A percentile compares a stretch with the other conserved stretches of the same genome.
Evolutionary conservation across 179 eudicot genomes (phyloP).

Genomic region (Dionaea muscipula): DNA sequence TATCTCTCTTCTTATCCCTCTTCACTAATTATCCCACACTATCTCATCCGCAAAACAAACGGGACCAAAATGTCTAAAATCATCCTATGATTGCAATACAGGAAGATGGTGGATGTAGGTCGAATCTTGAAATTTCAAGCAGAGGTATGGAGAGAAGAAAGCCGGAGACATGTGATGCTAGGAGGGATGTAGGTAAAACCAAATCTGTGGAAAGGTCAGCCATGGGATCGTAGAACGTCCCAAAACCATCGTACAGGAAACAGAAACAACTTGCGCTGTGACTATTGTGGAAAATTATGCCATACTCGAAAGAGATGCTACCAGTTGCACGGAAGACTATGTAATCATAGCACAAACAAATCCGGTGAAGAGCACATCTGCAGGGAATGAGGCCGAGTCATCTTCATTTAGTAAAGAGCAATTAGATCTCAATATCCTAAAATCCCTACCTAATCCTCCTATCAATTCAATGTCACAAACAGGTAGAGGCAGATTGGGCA

Average conservation of each 20-base stretch:
- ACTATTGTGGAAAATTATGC: not conserved
- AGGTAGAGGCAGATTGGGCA: not conserved
- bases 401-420: slow-evolving; percentile 5
- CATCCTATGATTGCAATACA: not conserved
- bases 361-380: not conserved
- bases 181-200: not conserved
- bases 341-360: not conserved
- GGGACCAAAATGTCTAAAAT: not conserved
- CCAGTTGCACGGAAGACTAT: not conserved
- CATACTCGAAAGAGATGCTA: slow-evolving; percentile 2
- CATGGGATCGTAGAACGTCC: not conserved
- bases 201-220: no score
- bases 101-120: not conserved
- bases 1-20: no score
- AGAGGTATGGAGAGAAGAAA: slow-evolving; percentile 1
- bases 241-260: not conserved
- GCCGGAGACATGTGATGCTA: not conserved
- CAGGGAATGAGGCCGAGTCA: not conserved
- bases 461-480: no score
- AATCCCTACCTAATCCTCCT: not conserved
- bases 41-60: no score
- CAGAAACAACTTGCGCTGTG: not conserved
- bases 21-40: no score
- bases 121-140: not conserved
- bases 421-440: not conserved